Evolutionary conservation across 345 rosid genomes (phyloP).

Genomic region (Rubroshorea leprosula): DNA sequence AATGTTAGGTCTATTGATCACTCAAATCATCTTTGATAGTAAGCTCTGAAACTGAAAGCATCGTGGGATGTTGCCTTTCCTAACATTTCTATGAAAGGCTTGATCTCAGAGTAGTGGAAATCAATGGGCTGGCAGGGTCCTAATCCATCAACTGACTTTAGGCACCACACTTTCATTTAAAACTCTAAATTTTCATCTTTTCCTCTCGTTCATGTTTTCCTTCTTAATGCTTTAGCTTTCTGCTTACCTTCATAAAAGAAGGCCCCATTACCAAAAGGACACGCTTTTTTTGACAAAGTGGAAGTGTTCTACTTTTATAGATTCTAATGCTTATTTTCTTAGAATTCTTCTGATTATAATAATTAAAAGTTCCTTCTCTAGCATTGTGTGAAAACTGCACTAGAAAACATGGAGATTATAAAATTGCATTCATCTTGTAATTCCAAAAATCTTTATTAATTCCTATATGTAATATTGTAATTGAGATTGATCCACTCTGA

Average conservation of each 20-base stretch:
- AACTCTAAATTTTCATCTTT: too few relatives aligned
- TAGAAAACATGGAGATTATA: neutral
- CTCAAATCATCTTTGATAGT: slow-evolving; percentile 34
- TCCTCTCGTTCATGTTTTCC: too few relatives aligned
- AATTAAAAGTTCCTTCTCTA: neutral
- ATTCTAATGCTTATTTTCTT: slow-evolving; percentile 1
- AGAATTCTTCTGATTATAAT: neutral
- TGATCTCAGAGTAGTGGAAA: slow-evolving; percentile 96
- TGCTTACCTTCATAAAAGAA: neutral
- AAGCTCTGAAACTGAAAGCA: slow-evolving; percentile 71
- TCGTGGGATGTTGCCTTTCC: slow-evolving; percentile 83
- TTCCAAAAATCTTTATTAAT: neutral
- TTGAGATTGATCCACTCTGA: neutral
- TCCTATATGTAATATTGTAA: neutral
- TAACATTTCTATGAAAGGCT: slow-evolving; percentile 46
- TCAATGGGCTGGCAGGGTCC: slow-evolving; percentile 99
- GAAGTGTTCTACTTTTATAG: neutral
- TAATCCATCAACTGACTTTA: slow-evolving; percentile 96
- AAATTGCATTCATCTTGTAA: neutral
- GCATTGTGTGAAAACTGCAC: neutral
- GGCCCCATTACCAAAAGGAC: neutral
- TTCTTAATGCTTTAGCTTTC: too few relatives aligned
- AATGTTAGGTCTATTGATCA: neutral
- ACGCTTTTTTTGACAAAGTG: neutral
- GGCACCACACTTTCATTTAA: slow-evolving; percentile 36